These are phyloP conservation scores for Phialemoniopsis sp. DNA, from an alignment of 2,329 filamentous ascomycete genomes.

Conservation along the genomic window DNA sequence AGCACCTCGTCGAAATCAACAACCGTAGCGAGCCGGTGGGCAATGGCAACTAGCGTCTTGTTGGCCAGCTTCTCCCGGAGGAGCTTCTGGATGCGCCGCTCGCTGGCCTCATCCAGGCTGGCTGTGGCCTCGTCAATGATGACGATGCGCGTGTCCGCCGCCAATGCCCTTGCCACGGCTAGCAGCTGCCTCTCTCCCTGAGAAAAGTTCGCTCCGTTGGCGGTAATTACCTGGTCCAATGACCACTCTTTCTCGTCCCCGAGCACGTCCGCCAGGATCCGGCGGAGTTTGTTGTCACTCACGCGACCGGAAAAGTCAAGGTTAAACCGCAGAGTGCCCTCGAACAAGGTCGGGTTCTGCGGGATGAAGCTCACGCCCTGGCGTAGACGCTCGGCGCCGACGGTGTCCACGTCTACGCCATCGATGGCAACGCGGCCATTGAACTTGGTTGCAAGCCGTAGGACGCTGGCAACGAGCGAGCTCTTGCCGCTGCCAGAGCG, in stretches of 20 bases:
- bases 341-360: conserved; percentile 46
- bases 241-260: conserved; percentile 31
- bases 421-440: conserved; percentile 40
- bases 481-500: conserved; percentile 58
- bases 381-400: conserved; percentile 18
- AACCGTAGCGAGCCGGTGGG: conserved; percentile 12
- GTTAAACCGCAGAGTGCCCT: conserved; percentile 41
- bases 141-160: conserved; percentile 33
- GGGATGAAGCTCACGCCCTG: conserved; percentile 35
- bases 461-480: conserved; percentile 35
- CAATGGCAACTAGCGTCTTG: conserved; percentile 12
- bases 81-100: conserved; percentile 9
- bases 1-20: conserved; percentile 14
- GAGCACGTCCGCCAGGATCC: conserved; percentile 37
- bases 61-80: conserved; percentile 7
- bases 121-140: conserved; percentile 34
- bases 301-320: conserved; percentile 33
- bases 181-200: conserved; percentile 46
- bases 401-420: conserved; percentile 26
- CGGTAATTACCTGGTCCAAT: conserved; percentile 28
- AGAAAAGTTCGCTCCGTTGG: conserved; percentile 26
- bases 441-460: conserved; percentile 40
- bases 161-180: conserved; percentile 38
- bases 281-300: conserved; percentile 33
- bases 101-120: conserved; percentile 10